Conservation (phyloP, 2,329 filamentous ascomycete genomes). For the Xylariaceae sp. region DNA sequence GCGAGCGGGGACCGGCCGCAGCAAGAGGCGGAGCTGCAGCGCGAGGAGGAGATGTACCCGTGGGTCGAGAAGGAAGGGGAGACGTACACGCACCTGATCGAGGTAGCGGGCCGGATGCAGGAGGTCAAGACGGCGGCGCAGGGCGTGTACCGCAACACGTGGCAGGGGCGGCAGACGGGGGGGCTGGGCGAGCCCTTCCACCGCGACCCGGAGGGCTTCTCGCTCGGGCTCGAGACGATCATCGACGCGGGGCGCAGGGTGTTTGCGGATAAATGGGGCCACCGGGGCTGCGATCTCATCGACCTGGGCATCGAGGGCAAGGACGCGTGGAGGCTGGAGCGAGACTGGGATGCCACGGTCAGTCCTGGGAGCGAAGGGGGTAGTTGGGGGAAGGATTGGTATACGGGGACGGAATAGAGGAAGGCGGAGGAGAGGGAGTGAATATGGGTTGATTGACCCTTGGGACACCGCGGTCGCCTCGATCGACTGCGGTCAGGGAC, state of each 20-base stretch:
- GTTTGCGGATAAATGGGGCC: slow-evolving; percentile 38
- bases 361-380: slow-evolving; percentile 22
- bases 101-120: slow-evolving; percentile 27
- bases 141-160: slow-evolving; percentile 30
- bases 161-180: slow-evolving; percentile 37
- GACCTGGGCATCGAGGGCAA: slow-evolving; percentile 25
- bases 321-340: slow-evolving; percentile 33
- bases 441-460: too few species aligned
- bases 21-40: slow-evolving; percentile 24
- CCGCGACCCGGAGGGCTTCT: slow-evolving; percentile 34
- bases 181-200: slow-evolving; percentile 41
- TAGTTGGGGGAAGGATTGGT: slow-evolving; percentile 29
- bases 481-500: background rate
- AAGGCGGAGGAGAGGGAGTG: background rate
- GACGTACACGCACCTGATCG: slow-evolving; percentile 31
- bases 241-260: slow-evolving; percentile 31
- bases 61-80: slow-evolving; percentile 32
- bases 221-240: slow-evolving; percentile 26
- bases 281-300: slow-evolving; percentile 33
- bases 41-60: slow-evolving; percentile 22
- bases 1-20: slow-evolving; percentile 11
- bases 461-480: background rate
- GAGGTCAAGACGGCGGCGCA: slow-evolving; percentile 20
- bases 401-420: slow-evolving; percentile 17
- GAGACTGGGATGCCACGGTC: slow-evolving; percentile 30